Base-by-base conservation (phyloP, 768 basidiomycete species). In the Xerocomellus amylosporus region DNA sequence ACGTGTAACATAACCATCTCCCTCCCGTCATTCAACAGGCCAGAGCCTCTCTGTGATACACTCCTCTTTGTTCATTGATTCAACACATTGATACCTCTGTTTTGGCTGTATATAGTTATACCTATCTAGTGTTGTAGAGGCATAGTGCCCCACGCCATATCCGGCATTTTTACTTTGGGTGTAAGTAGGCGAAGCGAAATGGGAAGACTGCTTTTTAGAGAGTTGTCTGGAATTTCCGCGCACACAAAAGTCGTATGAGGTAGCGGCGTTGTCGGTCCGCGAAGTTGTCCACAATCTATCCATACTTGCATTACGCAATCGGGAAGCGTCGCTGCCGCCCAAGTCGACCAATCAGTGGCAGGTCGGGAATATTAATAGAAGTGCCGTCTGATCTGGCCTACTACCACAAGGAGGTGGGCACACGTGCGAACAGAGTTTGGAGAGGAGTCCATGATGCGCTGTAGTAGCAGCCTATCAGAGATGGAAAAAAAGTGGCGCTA, bases 21-120 rank as follows among this genome's bases (percentile, higher is more conserved):
- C 19, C 13, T n/a, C 31, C 38, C 36, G 47, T 53, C 28, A 7
- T 15, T 24, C 41, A 22, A 37, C 31, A 51, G 40, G 45, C 38
- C 39, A 58, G 54, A 37, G 34, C 51, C 52, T 45, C 10, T 41
- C 38, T 38, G 53, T 44, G 55, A 54, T 38, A 54, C 58, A 55
- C 41, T 24, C 56, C 22, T 22, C 51, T 64, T 56, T 36, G 63
- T 63, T 60, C 58, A 17, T 41, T 34, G 46, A 47, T 40, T 54
- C 14, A 47, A 53, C 36, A 53, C 33, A 9, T 46, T 49, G 53
- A 54, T 56, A 56, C 49, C 44, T 43, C 8, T 14, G 9, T 55
- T 39, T 57, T 57, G 52, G 41, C 30, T 65, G 64, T 68, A 65
- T 63, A 68, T 70, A 68, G 68, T 68, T 68, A 68, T 68, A 58